Evolutionary conservation across 2,329 filamentous ascomycete species (phyloP), one percentile per base, ranked within the genome.

Genomic region (Cladosporium sp.): DNA sequence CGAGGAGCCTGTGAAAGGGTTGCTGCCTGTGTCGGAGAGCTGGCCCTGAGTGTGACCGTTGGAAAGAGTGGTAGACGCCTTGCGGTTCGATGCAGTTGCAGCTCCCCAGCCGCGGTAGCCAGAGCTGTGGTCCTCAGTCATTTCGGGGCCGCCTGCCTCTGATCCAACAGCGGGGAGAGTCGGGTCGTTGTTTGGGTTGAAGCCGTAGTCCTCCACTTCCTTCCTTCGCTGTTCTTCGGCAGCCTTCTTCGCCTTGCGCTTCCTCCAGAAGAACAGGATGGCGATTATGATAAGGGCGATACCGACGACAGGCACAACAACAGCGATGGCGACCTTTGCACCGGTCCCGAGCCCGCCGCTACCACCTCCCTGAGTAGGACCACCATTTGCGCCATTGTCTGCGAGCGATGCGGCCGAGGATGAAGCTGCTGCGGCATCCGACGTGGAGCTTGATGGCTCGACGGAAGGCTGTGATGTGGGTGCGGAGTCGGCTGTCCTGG

Each of bases 41-140:
- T 68, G 66, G 31, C 66, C 66, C 46, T 67, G 63, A 4, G 68
- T 69, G 54, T 69, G 65, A 57, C 88, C 86, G 60, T 88, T 88
- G 10, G 89, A 95, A 64, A 96, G 78, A 28, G 89, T 95, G 11
- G 90, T 96, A 2, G 90, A 95, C 22, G 87, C 83, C 70, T 96
- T 95, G 60, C 89, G 84, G 63, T 70, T 72, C 8, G 72, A 73
- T 32, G 82, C 86, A 14, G 83, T 84, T 28, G 83, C 82, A 48
- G 86, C 86, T 52, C 92, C 92, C 93, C 93, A 98, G 60, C 93
- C 93, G 60, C 93, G 85, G 73, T 98, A 98, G 44, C 92, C 92
- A 2, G 83, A 80, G 51, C 77, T 79, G 54, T 80, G 79, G 58
- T 89, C 87, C 65, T 95, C 88, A 54, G 82, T 79, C 85, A 91